Base-by-base conservation (phyloP, 2,329 filamentous ascomycete species). In the Xylaria sp. region DNA sequence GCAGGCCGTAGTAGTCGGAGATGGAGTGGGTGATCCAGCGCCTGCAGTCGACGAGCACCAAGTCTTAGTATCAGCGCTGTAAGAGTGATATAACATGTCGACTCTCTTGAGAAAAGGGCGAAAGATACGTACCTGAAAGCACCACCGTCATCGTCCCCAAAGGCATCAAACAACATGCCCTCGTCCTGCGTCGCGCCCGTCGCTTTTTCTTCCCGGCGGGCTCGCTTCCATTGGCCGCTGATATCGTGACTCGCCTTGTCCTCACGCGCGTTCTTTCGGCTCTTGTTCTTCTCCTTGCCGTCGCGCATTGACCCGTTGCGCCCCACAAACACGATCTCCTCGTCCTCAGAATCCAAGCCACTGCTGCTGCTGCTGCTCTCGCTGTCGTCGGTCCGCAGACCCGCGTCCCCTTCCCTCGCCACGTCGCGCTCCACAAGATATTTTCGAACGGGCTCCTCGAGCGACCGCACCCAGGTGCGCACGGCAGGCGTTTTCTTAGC, bases 11-110 rank as follows among this genome's bases (percentile, higher is more conserved):
- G 76, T 98, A 98, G 40, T 90, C 87, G 9, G 92, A 94, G 65
- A 98, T 93, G 60, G 91, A 90, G 76, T 98, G 93, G 1, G 96
- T 92, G 55, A 98, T 85, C 91, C 93, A 98, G 66, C 94, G 90
- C 68, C 91, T 94, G 58, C 46, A 23, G 47, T 7, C 46, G 38
- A 62, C 23, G n/a, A 58, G 41, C 21, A 60, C 19, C 64, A 56
- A 65, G 62, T 49, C 35, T 65, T 48, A 54, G 63, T 67, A 31
- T 51, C 31, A 15, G 29, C 33, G 35, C 17, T 27, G 27, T 37
- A 51, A 43, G 40, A 17, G 31, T 15, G 11, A 27, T 15, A 44
- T 41, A 17, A 54, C 7, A 52, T 15, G 27, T 33, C n/a, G 35
- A 49, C 43, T 40, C 23, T 23, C 25, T 43, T 7, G 19, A 10